Evolutionary conservation across 2,329 filamentous ascomycete species (phyloP), one percentile per base, ranked within the genome.

Genomic region (Xylariomycetidae sp.): DNA sequence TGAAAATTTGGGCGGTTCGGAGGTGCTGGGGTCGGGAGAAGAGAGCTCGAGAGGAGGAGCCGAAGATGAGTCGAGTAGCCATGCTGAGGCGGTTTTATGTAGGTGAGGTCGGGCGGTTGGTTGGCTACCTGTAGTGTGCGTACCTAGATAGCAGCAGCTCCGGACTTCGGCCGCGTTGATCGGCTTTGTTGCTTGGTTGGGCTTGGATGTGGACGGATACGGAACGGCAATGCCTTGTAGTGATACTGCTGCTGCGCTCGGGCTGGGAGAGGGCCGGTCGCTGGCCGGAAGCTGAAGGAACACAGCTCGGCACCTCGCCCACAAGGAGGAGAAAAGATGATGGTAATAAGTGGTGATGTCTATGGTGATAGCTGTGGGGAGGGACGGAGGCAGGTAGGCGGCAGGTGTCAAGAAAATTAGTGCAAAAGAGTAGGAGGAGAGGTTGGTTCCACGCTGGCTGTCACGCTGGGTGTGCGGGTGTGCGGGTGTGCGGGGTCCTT

Each of bases 1-100:
- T 54, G 49, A 35, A 39, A 39, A 57, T 45, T 38, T 52, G 54
- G 39, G 52, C 53, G 31, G 49, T 46, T 32, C 50, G 58, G 31
- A 57, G 43, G 39, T 48, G 49, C 40, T n/a, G n/a, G n/a, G 57
- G 60, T 46, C 60, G 59, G 28, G 58, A 55, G 20, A 70, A 46
- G 19, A 44, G 57, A 34, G 50, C 57, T 47, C 67, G 58, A 31
- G 60, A 42, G 35, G 64, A 61, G 52, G 64, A 61, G 52, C 64
- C 64, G 46, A 67, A 53, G 35, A 68, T 49, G 36, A 60, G 54
- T 33, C 62, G 43, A 28, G 63, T 58, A 31, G 63, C 61, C 70
- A 74, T 73, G 37, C 39, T 46, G 37, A 33, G 34, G 37, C 25
- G 26, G 32, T 31, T 38, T 29, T 31, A 36, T 28, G 20, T 15